Conservation (phyloP, 2,329 filamentous ascomycete genomes). For the Fusarium anthophilum region DNA sequence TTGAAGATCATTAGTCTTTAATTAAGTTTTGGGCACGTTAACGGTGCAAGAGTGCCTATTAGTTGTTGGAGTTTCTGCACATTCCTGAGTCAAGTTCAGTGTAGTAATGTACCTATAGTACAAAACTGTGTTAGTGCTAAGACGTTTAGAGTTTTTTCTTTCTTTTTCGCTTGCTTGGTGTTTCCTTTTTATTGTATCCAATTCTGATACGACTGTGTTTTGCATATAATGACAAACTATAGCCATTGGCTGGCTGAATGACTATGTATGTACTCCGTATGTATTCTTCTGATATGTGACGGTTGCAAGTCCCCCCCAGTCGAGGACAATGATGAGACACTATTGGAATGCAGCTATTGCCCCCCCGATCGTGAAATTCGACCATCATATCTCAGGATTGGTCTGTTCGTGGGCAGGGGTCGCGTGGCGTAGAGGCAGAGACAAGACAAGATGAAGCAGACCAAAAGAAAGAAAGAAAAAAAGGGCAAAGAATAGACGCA, state of each 20-base stretch:
- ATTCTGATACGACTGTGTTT: background rate
- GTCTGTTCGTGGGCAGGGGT: conserved; percentile 21
- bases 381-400: conserved; percentile 3
- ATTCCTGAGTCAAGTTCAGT: conserved; percentile 33
- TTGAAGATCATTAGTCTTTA: background rate
- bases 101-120: background rate
- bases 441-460: conserved; percentile 27
- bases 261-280: too few species aligned
- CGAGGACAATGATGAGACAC: conserved; percentile 21
- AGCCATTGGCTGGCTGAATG: background rate
- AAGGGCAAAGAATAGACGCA: background rate
- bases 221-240: background rate
- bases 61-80: background rate
- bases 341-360: conserved; percentile 23
- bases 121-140: background rate
- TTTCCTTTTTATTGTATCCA: background rate
- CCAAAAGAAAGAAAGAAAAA: background rate
- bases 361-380: background rate
- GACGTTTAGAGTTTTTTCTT: conserved; percentile 15
- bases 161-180: background rate
- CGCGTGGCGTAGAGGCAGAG: conserved; percentile 26
- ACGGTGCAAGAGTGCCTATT: background rate
- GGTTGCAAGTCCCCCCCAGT: conserved; percentile 1
- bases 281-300: conserved; percentile 22
- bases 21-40: conserved; percentile 5